Conservation (phyloP, 2,329 filamentous ascomycete species). For the Immersiporthe knoxdaviesiana region DNA sequence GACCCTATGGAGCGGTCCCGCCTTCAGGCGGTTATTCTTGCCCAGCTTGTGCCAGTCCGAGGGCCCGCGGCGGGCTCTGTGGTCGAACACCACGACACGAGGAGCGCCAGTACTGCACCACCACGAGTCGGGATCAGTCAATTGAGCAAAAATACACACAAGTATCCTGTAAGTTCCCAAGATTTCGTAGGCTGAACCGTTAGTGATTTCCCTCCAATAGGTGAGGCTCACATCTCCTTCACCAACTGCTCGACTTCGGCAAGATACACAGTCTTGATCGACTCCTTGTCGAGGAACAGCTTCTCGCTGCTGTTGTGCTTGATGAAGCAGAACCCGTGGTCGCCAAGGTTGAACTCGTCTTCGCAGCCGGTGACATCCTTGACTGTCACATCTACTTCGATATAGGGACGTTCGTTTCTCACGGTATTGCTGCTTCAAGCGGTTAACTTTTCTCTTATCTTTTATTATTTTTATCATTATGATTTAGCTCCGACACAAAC, state of each 20-base stretch:
- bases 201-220: neutral
- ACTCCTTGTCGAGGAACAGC: conserved; percentile 51
- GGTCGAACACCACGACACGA: conserved; percentile 20
- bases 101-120: conserved; percentile 40
- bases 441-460: too few species aligned
- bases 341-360: conserved; percentile 63
- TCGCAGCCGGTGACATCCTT: conserved; percentile 65
- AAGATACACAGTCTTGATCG: neutral
- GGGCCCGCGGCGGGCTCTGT: conserved; percentile 57
- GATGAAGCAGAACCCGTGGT: conserved; percentile 57
- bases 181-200: neutral
- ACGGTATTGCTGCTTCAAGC: conserved; percentile 47
- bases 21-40: conserved; percentile 62
- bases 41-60: conserved; percentile 68
- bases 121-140: conserved; percentile 65
- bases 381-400: conserved; percentile 55
- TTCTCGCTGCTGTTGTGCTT: conserved; percentile 60
- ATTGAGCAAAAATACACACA: too few species aligned
- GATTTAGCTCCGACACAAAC: neutral
- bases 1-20: conserved; percentile 51
- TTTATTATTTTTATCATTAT: neutral
- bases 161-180: too few species aligned
- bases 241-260: neutral
- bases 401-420: conserved; percentile 69
- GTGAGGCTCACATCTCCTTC: neutral